Percentiles rank a stretch among this genome's conserved stretches.
phyloP scores from a whole-genome alignment of 148 eudicot genomes.

The Gaultheria prostrata region DNA sequence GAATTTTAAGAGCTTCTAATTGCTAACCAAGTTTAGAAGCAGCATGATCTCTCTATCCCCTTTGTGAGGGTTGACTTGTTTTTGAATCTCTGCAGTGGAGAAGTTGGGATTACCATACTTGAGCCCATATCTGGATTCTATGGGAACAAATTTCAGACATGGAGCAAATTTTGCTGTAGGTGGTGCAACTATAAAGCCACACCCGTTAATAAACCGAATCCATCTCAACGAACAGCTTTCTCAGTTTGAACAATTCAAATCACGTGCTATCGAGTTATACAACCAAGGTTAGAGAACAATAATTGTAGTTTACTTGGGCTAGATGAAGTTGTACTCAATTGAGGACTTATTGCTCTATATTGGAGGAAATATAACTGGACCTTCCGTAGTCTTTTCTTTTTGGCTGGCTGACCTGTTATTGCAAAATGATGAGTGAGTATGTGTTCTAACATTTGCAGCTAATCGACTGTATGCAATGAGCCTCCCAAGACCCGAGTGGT shows the following conservation, averaged over 20 bases:
- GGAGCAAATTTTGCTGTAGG: constrained; percentile 45
- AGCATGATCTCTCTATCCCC: neutral
- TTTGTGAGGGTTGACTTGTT: neutral
- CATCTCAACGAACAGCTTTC: constrained; percentile 34
- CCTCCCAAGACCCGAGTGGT: constrained; percentile 21
- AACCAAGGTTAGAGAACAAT: constrained; percentile 21
- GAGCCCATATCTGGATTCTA: constrained; percentile 39
- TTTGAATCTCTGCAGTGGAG: constrained; percentile 29
- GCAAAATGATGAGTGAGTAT: neutral
- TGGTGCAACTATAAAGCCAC: constrained; percentile 34
- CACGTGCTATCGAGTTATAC: constrained; percentile 23
- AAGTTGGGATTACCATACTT: constrained; percentile 37
- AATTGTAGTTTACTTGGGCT: constrained; percentile 6
- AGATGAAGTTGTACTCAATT: neutral
- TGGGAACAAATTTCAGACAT: constrained; percentile 36
- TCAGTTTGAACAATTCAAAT: constrained; percentile 40
- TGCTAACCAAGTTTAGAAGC: neutral
- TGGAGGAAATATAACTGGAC: neutral
- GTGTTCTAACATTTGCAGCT: constrained; percentile 5
- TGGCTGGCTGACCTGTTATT: neutral
- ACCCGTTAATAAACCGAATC: constrained; percentile 22
- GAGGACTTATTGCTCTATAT: neutral
- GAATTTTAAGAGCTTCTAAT: neutral
- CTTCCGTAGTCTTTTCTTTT: neutral
- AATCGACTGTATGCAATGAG: neutral